Percentiles rank a stretch among this genome's conserved stretches.
Conservation (phyloP, 805 yeast species). For the Torulaspora maleeae region DNA sequence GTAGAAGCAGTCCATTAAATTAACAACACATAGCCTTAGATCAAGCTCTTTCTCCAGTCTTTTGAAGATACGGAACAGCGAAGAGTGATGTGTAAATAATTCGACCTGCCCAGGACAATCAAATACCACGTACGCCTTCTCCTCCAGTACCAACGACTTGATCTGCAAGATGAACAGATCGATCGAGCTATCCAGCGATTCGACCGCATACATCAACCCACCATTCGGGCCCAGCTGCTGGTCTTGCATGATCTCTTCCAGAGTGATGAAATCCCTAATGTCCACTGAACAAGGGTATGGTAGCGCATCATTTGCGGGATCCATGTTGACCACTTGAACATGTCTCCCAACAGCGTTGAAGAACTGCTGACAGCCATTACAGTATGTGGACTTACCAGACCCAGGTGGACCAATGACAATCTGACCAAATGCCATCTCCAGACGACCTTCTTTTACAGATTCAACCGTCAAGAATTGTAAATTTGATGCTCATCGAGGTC, state of each 20-base stretch:
- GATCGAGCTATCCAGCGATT: constrained; percentile 51
- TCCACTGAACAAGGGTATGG: constrained; percentile 73
- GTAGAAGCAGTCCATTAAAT: constrained; percentile 76
- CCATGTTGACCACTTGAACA: constrained; percentile 78
- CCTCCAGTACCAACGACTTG: constrained; percentile 49
- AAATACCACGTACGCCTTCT: constrained; percentile 63
- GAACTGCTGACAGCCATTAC: constrained; percentile 89
- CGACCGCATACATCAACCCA: constrained; percentile 84
- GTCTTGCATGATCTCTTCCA: constrained; percentile 75
- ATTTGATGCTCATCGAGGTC: constrained; percentile 3
- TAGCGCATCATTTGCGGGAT: constrained; percentile 78
- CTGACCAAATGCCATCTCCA: constrained; percentile 70
- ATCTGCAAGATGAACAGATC: constrained; percentile 57
- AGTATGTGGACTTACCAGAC: constrained; percentile 92
- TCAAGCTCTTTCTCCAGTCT: constrained; percentile 58
- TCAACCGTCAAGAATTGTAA: not conserved
- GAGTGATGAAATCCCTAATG: constrained; percentile 67
- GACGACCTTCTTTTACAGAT: not conserved
- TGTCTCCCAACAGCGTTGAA: constrained; percentile 91
- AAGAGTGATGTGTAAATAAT: constrained; percentile 82
- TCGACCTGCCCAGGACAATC: constrained; percentile 98
- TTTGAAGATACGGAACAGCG: constrained; percentile 64
- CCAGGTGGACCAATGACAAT: constrained; percentile 98
- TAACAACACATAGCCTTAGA: constrained; percentile 77
- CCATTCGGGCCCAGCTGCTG: constrained; percentile 80